phyloP scores from a whole-genome alignment of 2,329 filamentous ascomycete genomes.

The Hypoxylon sp. region DNA sequence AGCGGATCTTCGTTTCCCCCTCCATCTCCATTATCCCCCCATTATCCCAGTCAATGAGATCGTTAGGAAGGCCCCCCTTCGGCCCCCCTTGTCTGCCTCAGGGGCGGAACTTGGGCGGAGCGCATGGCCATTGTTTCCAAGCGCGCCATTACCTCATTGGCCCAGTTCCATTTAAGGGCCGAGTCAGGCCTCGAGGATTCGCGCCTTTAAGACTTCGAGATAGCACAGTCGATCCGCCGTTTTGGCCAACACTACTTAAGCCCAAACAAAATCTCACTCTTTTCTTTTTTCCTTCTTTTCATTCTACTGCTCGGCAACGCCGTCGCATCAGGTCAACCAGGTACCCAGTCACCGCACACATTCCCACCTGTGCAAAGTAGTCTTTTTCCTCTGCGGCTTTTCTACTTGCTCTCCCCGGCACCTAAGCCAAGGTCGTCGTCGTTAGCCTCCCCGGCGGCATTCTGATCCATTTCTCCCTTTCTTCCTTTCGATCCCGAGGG shows the following conservation, averaged over 20 bases:
- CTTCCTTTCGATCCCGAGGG: slow-evolving; percentile 4
- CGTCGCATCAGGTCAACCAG: background rate
- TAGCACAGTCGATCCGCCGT: slow-evolving; percentile 22
- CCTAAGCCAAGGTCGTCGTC: background rate
- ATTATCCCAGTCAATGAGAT: too few relatives aligned
- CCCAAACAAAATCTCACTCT: background rate
- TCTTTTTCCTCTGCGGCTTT: background rate
- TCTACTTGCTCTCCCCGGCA: background rate
- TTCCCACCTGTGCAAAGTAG: background rate
- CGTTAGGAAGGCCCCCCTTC: too few relatives aligned
- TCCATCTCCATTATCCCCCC: too few relatives aligned
- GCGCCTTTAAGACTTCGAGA: slow-evolving; percentile 19
- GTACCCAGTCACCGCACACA: background rate
- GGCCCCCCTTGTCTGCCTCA: background rate
- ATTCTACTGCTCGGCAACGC: background rate
- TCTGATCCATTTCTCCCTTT: slow-evolving; percentile 15
- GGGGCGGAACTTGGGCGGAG: too few relatives aligned
- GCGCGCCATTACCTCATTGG: slow-evolving; percentile 28
- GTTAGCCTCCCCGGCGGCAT: slow-evolving; percentile 16
- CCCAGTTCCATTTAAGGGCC: slow-evolving; percentile 24
- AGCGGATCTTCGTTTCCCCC: too few relatives aligned
- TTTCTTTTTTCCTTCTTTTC: slow-evolving; percentile 12
- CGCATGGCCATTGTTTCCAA: background rate
- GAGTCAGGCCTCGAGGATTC: slow-evolving; percentile 34
- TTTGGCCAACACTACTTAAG: slow-evolving; percentile 13